Evolutionary conservation across 495 filamentous ascomycete genomes (phyloP), one percentile per base, ranked within the genome.

Genomic region (Evernia prunastri): DNA sequence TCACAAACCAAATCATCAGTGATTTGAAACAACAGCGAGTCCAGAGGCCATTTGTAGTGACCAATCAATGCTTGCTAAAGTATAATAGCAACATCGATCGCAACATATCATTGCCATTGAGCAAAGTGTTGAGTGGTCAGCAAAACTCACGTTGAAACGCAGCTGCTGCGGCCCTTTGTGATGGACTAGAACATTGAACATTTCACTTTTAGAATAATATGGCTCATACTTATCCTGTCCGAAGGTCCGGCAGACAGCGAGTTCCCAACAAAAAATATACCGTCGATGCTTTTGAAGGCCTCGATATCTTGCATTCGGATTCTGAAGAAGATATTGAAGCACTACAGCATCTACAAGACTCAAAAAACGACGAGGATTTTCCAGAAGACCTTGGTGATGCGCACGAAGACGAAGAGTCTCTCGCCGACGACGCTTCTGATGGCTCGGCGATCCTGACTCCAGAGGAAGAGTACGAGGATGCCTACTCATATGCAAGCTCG

Each of bases 211-310:
- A 40, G 13, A 0, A 35, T 17, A 0, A 35, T 17, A 64, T 64
- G 62, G 56, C 42, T 53, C 36, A 63, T 20, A 13, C 39, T 36
- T 25, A 43, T 13, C 36, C 69, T 31, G 51, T 63, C 29, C 51
- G 71, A 45, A 69, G 56, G 54, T 72, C 71, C n/a, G 70, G 69
- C 20, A 63, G 71, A 51, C 53, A 68, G 47, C 66, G 70, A 53
- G 40, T 68, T 13, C 63, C 70, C 15, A 72, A 70, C 43, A 63
- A 51, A n/a, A 69, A 66, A 45, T 71, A 71, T 58, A 45, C 45
- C 7, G 47, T 35, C 36, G 70, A 72, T 51, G 47, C 45, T 20
- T 65, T 70, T 37, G 61, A 68, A 31, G 56, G 53, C 29, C 63
- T 71, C 9, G 61, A 61, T 35, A 63, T 69, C 20, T 39, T 72